Evolutionary conservation across 352 stramenopile genomes (phyloP), one percentile per base, ranked within the genome.

Genomic region (Stramenopiles sp.): DNA sequence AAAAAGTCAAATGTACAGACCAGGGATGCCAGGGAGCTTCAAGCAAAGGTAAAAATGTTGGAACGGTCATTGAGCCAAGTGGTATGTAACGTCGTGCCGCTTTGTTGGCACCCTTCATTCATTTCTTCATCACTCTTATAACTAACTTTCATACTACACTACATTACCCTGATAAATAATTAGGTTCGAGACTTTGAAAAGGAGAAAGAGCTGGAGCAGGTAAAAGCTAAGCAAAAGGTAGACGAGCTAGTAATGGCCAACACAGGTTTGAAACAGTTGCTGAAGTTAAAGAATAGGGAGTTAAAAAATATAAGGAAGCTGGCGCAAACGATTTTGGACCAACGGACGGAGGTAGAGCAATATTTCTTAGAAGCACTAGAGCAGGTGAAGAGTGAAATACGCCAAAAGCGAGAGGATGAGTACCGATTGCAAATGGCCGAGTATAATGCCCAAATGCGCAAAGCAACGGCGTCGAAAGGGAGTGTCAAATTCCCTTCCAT

Each of bases 261-360:
- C 1, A 88, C 93, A 7, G 93, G 90, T 0, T 86, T 97, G 30
- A 87, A 91, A 25, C 87, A 92, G 76, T 84, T 97, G 27, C 81
- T 97, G 30, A 85, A 87, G 8, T 86, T 97, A 25, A 97, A 97
- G 83, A 96, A 97, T 85, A 93, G 93, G 81, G 93, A 97, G 88
- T 85, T 97, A 39, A 87, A 89, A 14, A 92, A 94, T 80, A 85
- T 97, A 39, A 87, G 92, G 30, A 87, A 88, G 39, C 89, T 97
- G 14, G 88, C 92, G 1, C 89, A 97, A 82, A 93, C 89, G 14
- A 94, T 97, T 75, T 85, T 97, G 44, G 88, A 92, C 75, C 93
- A 97, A 84, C 87, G 93, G 39, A 95, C 90, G 0, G 92, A 97
- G 67, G 87, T 88, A 30, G 89, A 93, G 81, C 90, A 96, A 81